Conservation (phyloP, 2,329 filamentous ascomycete species). For the Cadophora sp. region DNA sequence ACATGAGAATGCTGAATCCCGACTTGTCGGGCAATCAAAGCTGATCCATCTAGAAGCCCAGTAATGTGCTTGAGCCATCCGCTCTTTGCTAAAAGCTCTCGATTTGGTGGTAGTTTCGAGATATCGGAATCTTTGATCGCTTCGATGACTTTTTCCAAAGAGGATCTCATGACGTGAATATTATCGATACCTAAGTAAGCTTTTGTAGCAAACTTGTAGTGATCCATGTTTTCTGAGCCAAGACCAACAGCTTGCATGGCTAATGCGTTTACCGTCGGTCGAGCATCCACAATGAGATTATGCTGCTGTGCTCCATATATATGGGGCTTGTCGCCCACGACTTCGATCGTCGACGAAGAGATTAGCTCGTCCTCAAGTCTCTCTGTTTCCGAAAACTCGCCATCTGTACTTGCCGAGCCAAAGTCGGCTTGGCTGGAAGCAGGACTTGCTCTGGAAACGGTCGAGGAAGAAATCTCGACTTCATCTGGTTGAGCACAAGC, state of each 20-base stretch:
- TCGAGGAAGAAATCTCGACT: conserved; percentile 36
- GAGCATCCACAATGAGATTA: conserved; percentile 94
- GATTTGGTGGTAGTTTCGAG: conserved; percentile 80
- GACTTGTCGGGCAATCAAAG: conserved; percentile 84
- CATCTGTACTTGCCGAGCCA: conserved; percentile 38
- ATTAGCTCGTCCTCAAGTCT: conserved; percentile 73
- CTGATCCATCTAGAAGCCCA: conserved; percentile 82
- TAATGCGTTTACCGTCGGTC: conserved; percentile 91
- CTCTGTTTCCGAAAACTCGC: conserved; percentile 69
- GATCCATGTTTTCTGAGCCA: conserved; percentile 97
- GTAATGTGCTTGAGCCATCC: conserved; percentile 91
- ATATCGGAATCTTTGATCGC: conserved; percentile 93
- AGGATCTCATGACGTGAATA: conserved; percentile 97
- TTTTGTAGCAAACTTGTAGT: conserved; percentile 91
- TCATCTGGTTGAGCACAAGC: conserved; percentile 53
- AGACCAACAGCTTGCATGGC: conserved; percentile 93
- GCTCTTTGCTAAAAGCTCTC: conserved; percentile 81
- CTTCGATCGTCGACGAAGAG: conserved; percentile 53
- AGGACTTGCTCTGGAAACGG: conserved; percentile 48
- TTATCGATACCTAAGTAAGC: conserved; percentile 96
- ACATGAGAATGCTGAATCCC: conserved; percentile 94
- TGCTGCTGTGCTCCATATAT: conserved; percentile 92
- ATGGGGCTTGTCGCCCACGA: conserved; percentile 62
- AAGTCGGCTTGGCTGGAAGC: conserved; percentile 60
- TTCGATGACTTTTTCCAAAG: conserved; percentile 85